Conservation (phyloP, 768 basidiomycete species). For the Tulasnella sp. region DNA sequence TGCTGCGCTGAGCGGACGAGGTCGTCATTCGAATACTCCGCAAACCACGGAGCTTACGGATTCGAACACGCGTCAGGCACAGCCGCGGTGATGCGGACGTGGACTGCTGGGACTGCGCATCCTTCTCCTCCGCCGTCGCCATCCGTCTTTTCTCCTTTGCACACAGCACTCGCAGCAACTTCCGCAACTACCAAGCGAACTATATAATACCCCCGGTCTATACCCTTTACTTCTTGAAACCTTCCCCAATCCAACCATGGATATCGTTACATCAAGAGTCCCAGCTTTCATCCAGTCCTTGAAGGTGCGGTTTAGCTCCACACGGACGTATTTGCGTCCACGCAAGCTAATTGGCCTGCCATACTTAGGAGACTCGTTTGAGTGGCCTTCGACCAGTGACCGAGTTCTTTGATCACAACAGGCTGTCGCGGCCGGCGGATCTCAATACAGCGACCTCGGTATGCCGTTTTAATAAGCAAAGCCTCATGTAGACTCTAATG, state of each 20-base stretch:
- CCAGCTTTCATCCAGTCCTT: slow-evolving; percentile 11
- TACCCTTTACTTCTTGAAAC: not conserved
- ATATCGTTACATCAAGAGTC: not conserved
- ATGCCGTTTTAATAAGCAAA: not conserved
- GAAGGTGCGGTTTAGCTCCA: not conserved
- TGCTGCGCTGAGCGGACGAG: too few species aligned
- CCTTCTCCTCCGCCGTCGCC: too few species aligned
- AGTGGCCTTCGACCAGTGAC: slow-evolving; percentile 57
- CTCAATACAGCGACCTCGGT: slow-evolving; percentile 13
- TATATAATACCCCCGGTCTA: not conserved
- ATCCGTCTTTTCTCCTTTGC: too few species aligned
- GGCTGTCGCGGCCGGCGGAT: slow-evolving; percentile 75
- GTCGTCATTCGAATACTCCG: too few species aligned
- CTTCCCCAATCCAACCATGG: slow-evolving; percentile 4
- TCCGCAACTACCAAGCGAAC: not conserved
- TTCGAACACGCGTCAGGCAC: too few species aligned
- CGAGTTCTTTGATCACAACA: slow-evolving; percentile 78
- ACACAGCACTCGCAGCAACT: slow-evolving; percentile 3
- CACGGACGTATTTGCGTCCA: not conserved
- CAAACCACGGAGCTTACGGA: too few species aligned
- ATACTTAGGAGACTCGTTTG: slow-evolving; percentile 58
- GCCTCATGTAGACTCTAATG: slow-evolving; percentile 36
- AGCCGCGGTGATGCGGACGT: too few species aligned
- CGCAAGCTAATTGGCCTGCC: not conserved
- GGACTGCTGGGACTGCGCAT: too few species aligned